These are phyloP conservation scores for Aspergillus sclerotialis DNA, from an alignment of 2,329 filamentous ascomycete species.

Conservation along the genomic window DNA sequence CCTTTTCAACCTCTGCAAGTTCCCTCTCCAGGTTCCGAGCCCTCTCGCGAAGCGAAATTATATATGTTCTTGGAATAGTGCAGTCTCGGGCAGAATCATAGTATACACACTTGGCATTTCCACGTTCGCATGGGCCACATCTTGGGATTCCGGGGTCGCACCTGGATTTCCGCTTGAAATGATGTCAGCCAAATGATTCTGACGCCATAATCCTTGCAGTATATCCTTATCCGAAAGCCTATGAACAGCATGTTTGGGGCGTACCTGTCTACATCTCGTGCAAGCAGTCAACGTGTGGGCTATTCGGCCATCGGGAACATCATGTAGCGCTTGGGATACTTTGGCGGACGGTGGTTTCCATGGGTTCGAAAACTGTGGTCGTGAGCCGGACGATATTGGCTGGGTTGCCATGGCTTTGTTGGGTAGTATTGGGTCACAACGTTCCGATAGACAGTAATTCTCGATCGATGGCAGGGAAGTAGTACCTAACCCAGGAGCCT, in stretches of 20 bases:
- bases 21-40: slow-evolving; percentile 77
- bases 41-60: slow-evolving; percentile 82
- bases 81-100: slow-evolving; percentile 81
- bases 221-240: too few relatives aligned
- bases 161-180: slow-evolving; percentile 75
- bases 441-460: too few relatives aligned
- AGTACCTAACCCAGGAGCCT: not conserved
- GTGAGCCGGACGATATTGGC: slow-evolving; percentile 7
- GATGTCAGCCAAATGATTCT: slow-evolving; percentile 3
- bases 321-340: slow-evolving; percentile 20
- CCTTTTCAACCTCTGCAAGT: slow-evolving; percentile 69
- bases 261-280: slow-evolving; percentile 44
- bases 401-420: slow-evolving; percentile 17
- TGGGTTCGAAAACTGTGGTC: slow-evolving; percentile 18
- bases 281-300: slow-evolving; percentile 45
- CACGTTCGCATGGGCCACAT: slow-evolving; percentile 87
- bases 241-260: slow-evolving; percentile 10
- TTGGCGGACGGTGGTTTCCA: slow-evolving; percentile 21
- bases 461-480: too few relatives aligned
- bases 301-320: slow-evolving; percentile 31
- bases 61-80: slow-evolving; percentile 84
- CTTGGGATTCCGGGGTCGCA: slow-evolving; percentile 89
- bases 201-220: too few relatives aligned
- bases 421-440: too few relatives aligned
- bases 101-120: slow-evolving; percentile 88